Evolutionary conservation across 169 alveolate genomes (phyloP), one percentile per base, ranked within the genome.

Genomic region (Cryptosporidium muris): DNA sequence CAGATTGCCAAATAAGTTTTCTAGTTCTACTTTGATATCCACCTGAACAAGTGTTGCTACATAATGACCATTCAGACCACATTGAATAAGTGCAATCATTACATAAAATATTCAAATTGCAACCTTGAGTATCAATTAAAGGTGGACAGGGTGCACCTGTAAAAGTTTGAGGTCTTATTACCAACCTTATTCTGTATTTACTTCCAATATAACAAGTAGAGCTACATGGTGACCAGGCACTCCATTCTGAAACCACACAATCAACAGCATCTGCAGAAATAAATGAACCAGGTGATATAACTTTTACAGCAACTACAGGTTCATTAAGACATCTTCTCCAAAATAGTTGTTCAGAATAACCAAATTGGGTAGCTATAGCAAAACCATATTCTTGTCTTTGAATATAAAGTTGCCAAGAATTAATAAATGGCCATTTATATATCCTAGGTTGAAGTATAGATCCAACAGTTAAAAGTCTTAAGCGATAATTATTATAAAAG

Each of bases 301-400:
- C 85, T 43, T 74, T 74, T 16, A 74, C 74, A 58, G 74, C 60
- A 40, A 74, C 85, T 14, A 74, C 49, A 58, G 85, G 85, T 40
- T 74, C 85, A 48, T 74, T 74, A 36, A 74, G 42, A 47, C 85
- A 74, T 38, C 85, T 74, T 60, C 60, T 74, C 85, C 85, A 74
- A 62, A 53, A 74, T 42, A 74, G 47, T 25, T 54, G 47, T 42
- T 74, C 85, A 3, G 85, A 34, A 60, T 74, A 74, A 58, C 85
- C 85, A 58, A 58, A 68, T 43, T 1, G 34, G 5, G 60, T 43
- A 6, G 85, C 54, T n/a, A 74, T 56, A n/a, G 85, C 54, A 48
- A 74, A 58, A 2, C 85, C 85, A 58, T 74, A 74, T 60, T 74
- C 85, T 45, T 74, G 85, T 74, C 85, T 74, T 9, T 74, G 85